A percentile compares a stretch with the other conserved stretches of the same genome.
Conservation (phyloP, 495 filamentous ascomycete genomes). For the Tuber umbilicatum region DNA sequence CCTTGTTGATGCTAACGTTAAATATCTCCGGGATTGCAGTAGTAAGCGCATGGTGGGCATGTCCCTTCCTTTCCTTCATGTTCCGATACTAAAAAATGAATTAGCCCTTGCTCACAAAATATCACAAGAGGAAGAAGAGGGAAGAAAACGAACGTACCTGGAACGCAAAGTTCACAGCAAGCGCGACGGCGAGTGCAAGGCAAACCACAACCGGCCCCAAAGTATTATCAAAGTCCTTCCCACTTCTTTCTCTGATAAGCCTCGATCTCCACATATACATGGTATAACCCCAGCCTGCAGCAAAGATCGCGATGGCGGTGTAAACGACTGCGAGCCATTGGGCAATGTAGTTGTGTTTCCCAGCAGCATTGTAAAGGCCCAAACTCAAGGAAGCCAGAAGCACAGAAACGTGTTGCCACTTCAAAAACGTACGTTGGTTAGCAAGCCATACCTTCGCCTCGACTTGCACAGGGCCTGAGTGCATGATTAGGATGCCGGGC, state of each 20-base stretch:
- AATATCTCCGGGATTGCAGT: conserved; percentile 18
- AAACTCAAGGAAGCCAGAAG: conserved; percentile 75
- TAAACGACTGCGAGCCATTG: conserved; percentile 72
- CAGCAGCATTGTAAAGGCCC: conserved; percentile 79
- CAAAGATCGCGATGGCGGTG: conserved; percentile 71
- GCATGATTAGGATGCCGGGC: conserved; percentile 82
- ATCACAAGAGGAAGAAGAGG: no score
- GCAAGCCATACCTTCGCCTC: conserved; percentile 98
- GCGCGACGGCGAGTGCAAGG: conserved; percentile 65
- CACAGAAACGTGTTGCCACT: conserved; percentile 91
- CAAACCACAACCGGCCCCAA: conserved; percentile 79
- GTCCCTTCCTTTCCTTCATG: conserved; percentile 21
- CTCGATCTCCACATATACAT: conserved; percentile 67
- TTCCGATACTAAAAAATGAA: conserved; percentile 23
- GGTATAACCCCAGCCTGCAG: conserved; percentile 78
- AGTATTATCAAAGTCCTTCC: conserved; percentile 84
- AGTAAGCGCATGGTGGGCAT: not conserved
- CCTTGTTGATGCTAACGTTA: conserved; percentile 11
- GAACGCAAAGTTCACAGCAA: conserved; percentile 83
- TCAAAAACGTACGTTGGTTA: conserved; percentile 94
- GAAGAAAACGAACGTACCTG: conserved; percentile 49
- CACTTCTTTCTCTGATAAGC: conserved; percentile 77
- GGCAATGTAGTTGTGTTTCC: conserved; percentile 62
- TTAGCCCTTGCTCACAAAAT: not conserved
- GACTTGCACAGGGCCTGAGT: conserved; percentile 78